These are phyloP conservation scores for Gossypium gossypioides DNA, from an alignment of 441 rosid species.

Conservation along the genomic window DNA sequence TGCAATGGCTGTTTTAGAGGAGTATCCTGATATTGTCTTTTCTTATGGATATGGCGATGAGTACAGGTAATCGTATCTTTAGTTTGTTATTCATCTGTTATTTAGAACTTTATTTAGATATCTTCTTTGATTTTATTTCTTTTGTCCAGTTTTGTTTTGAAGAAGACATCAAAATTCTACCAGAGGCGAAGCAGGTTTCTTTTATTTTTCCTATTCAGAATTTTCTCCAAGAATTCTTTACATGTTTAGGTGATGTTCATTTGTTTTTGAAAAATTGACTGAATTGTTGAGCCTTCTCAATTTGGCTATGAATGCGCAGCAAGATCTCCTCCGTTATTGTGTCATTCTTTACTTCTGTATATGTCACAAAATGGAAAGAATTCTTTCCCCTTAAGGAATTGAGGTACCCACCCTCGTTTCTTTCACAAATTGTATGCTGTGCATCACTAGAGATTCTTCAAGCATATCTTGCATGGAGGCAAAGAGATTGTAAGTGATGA, in stretches of 20 bases:
- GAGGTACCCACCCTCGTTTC: constrained; percentile 57
- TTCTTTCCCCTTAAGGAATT: constrained; percentile 53
- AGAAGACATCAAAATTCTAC: constrained; percentile 69
- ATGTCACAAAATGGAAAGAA: constrained; percentile 60
- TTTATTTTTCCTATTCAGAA: constrained; percentile 4
- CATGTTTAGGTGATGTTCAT: neutral
- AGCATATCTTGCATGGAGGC: constrained; percentile 84
- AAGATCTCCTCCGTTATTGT: constrained; percentile 61
- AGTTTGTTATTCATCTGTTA: neutral
- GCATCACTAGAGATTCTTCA: constrained; percentile 72
- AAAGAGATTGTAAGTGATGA: constrained; percentile 54
- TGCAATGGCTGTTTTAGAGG: constrained; percentile 52
- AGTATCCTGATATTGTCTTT: constrained; percentile 67
- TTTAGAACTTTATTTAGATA: neutral
- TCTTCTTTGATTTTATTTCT: neutral
- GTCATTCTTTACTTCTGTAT: constrained; percentile 60
- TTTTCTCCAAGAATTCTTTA: constrained; percentile 1
- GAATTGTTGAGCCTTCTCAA: neutral
- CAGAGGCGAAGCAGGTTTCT: constrained; percentile 73
- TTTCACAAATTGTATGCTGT: constrained; percentile 50
- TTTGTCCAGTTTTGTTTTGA: constrained; percentile 62
- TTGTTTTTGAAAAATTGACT: neutral
- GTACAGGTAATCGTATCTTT: constrained; percentile 38
- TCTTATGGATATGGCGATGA: constrained; percentile 78
- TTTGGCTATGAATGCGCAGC: constrained; percentile 36